Conservation (phyloP, 1,139 yeast species). For the Diutina siamensis region DNA sequence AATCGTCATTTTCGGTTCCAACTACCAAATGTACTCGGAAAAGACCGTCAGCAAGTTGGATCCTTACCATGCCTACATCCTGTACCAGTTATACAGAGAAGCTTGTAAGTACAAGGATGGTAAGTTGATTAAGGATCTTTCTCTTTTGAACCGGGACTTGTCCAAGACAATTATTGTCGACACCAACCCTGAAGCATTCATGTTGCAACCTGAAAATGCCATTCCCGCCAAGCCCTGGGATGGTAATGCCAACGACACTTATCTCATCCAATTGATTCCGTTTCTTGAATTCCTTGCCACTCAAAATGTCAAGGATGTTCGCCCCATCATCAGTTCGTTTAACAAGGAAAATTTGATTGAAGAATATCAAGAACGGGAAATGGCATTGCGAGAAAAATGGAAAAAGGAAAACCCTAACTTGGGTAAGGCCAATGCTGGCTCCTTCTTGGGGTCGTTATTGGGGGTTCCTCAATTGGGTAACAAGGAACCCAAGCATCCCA, state of each 20-base stretch:
- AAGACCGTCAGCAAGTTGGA: conserved; percentile 79
- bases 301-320: conserved; percentile 79
- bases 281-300: conserved; percentile 92
- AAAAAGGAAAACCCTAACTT: conserved; percentile 52
- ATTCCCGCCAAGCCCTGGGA: conserved; percentile 77
- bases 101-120: conserved; percentile 89
- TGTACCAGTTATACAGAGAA: conserved; percentile 82
- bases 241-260: conserved; percentile 68
- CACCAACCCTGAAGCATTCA: conserved; percentile 58
- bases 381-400: conserved; percentile 54
- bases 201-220: conserved; percentile 88
- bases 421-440: conserved; percentile 31
- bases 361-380: conserved; percentile 74
- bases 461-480: conserved; percentile 43
- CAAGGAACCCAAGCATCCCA: conserved; percentile 67
- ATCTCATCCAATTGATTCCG: conserved; percentile 69
- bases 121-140: conserved; percentile 72
- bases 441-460: conserved; percentile 42
- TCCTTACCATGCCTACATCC: conserved; percentile 82
- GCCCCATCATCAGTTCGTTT: conserved; percentile 75
- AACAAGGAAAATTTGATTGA: conserved; percentile 51
- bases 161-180: conserved; percentile 74
- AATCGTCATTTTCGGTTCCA: conserved; percentile 79
- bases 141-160: conserved; percentile 82
- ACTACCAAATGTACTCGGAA: conserved; percentile 80